phyloP scores from a whole-genome alignment of 768 basidiomycete genomes.

The Agrocybe praecox region DNA sequence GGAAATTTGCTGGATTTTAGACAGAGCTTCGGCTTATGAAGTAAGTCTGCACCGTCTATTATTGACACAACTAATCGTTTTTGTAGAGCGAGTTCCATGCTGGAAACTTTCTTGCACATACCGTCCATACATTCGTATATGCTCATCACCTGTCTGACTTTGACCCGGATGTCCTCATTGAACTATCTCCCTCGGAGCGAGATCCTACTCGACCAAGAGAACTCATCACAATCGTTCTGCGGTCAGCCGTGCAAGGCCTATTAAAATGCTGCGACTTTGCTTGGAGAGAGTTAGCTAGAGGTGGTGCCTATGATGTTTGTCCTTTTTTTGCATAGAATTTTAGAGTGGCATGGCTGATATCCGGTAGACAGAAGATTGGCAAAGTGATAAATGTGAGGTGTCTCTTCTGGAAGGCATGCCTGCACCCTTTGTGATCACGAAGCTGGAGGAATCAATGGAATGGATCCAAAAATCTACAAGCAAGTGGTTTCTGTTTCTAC shows the following conservation, averaged over 20 bases:
- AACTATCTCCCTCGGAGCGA: slow-evolving; percentile 2
- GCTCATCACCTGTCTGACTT: slow-evolving; percentile 65
- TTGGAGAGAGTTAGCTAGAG: slow-evolving; percentile 82
- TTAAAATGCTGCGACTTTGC: slow-evolving; percentile 82
- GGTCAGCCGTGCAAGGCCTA: slow-evolving; percentile 65
- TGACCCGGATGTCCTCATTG: slow-evolving; percentile 46
- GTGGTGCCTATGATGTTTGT: slow-evolving; percentile 77
- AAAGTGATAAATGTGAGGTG: slow-evolving; percentile 86
- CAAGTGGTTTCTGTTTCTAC: slow-evolving; percentile 19
- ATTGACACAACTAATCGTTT: background rate
- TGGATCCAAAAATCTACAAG: slow-evolving; percentile 61
- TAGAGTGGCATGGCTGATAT: slow-evolving; percentile 5
- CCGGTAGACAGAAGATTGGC: slow-evolving; percentile 82
- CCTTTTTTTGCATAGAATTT: slow-evolving; percentile 10
- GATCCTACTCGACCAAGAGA: slow-evolving; percentile 57
- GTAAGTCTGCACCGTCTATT: slow-evolving; percentile 39
- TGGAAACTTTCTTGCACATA: slow-evolving; percentile 85
- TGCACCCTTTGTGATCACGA: slow-evolving; percentile 50
- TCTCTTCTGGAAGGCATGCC: slow-evolving; percentile 68
- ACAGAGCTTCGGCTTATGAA: slow-evolving; percentile 77
- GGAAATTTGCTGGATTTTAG: slow-evolving; percentile 89
- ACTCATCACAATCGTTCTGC: slow-evolving; percentile 69
- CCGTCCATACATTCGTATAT: slow-evolving; percentile 79
- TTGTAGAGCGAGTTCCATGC: slow-evolving; percentile 85
- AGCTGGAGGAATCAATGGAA: slow-evolving; percentile 58